These are phyloP conservation scores for Nicotiana paniculata DNA, from an alignment of 257 asterid genomes.

Conservation along the genomic window DNA sequence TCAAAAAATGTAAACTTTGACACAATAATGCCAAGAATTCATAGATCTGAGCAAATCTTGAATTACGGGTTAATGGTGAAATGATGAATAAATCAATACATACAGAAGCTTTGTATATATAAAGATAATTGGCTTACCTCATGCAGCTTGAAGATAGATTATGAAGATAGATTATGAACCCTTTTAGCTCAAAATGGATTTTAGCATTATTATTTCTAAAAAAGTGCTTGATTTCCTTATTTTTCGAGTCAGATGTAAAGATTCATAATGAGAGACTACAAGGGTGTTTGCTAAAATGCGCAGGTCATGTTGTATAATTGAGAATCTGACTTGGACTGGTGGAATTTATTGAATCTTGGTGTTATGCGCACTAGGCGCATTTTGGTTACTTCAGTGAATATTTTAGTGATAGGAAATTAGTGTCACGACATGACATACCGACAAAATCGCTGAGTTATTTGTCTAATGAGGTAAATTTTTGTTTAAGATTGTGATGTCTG, in stretches of 20 bases:
- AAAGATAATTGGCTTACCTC: neutral
- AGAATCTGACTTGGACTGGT: neutral
- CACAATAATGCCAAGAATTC: neutral
- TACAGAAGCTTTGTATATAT: neutral
- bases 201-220: neutral
- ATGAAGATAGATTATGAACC: neutral
- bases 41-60: constrained; percentile 17
- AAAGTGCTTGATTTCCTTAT: neutral
- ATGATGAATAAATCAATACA: neutral
- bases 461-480: neutral
- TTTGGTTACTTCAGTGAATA: neutral
- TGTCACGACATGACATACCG: neutral
- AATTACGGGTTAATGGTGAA: neutral
- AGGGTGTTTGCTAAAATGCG: neutral
- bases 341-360: neutral
- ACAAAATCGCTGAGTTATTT: neutral
- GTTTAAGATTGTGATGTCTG: neutral
- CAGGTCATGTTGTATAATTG: neutral
- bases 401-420: neutral
- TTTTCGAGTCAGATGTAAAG: neutral
- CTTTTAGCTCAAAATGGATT: neutral
- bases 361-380: neutral
- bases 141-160: neutral
- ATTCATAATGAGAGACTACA: neutral
- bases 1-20: neutral